Evolutionary conservation across 805 yeast genomes (phyloP).

Genomic region (Wickerhamiella australiensis): DNA sequence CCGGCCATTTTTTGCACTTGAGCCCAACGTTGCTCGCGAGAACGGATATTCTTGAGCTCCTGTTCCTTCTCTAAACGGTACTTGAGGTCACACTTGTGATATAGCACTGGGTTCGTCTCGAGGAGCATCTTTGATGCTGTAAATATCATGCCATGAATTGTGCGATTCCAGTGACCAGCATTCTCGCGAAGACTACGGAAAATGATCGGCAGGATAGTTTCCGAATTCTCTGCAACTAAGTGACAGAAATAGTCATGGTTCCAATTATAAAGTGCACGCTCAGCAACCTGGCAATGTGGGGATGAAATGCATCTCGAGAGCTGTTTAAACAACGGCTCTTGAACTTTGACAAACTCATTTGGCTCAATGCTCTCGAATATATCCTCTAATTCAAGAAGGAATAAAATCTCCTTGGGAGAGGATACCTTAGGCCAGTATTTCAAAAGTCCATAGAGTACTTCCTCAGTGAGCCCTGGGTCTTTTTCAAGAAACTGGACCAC

Average conservation of each 20-base stretch:
- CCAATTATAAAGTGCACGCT: constrained; percentile 88
- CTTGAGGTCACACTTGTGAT: constrained; percentile 82
- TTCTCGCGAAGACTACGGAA: constrained; percentile 83
- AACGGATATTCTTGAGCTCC: constrained; percentile 47
- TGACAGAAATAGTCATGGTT: constrained; percentile 87
- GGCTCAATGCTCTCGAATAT: constrained; percentile 95
- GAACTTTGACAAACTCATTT: constrained; percentile 76
- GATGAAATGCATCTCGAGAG: constrained; percentile 86
- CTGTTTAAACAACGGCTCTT: constrained; percentile 87
- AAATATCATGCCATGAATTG: constrained; percentile 81
- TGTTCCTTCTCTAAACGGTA: constrained; percentile 72
- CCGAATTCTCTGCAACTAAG: constrained; percentile 76
- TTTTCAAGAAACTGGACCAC: constrained; percentile 92
- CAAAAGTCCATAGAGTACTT: constrained; percentile 85
- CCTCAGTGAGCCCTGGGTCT: constrained; percentile 85
- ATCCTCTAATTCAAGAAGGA: constrained; percentile 89
- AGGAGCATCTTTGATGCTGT: constrained; percentile 82
- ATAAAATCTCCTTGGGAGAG: constrained; percentile 92
- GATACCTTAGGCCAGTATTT: constrained; percentile 95
- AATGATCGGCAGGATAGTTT: constrained; percentile 80
- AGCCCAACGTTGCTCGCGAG: constrained; percentile 49
- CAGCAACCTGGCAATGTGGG: constrained; percentile 95
- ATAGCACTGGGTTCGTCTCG: constrained; percentile 82
- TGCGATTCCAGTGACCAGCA: constrained; percentile 78
- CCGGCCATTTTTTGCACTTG: constrained; percentile 4